phyloP scores from a whole-genome alignment of 1,284 basidiomycete genomes.

The Polyporus tsugae region DNA sequence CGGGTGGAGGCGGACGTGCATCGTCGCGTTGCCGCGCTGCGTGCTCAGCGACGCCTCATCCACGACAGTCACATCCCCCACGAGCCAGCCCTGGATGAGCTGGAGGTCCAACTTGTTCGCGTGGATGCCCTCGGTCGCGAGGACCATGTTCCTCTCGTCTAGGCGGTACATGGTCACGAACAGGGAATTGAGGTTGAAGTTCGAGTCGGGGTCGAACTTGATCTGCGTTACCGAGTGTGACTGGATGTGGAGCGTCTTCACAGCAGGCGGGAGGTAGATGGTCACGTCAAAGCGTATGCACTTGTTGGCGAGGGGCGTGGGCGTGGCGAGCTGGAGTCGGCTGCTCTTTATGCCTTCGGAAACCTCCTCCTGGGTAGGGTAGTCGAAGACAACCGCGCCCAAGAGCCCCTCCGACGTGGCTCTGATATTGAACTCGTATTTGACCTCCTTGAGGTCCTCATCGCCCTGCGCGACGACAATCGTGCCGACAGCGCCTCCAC shows the following conservation, averaged over 20 bases:
- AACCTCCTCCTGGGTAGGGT: conserved; percentile 43
- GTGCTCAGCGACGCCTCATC: conserved; percentile 53
- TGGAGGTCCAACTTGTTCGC: conserved; percentile 52
- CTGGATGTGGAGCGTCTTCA: conserved; percentile 55
- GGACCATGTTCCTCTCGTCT: conserved; percentile 52
- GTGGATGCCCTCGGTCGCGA: conserved; percentile 51
- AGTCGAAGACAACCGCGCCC: conserved; percentile 44
- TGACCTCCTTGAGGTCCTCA: conserved; percentile 50
- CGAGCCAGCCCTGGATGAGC: conserved; percentile 62
- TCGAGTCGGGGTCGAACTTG: conserved; percentile 54
- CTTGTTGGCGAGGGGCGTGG: conserved; percentile 30
- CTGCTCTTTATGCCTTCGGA: conserved; percentile 45
- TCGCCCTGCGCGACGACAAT: conserved; percentile 55
- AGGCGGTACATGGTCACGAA: conserved; percentile 51
- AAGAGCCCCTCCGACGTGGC: conserved; percentile 51
- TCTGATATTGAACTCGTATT: conserved; percentile 57
- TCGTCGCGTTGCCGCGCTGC: conserved; percentile 57
- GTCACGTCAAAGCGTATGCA: conserved; percentile 66
- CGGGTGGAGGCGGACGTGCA: conserved; percentile 59
- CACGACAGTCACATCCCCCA: conserved; percentile 59
- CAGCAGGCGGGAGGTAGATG: conserved; percentile 55
- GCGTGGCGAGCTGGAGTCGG: conserved; percentile 46
- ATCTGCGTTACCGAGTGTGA: conserved; percentile 54
- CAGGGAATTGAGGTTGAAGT: conserved; percentile 51
- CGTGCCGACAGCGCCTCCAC: conserved; percentile 59